Percentiles rank a stretch among this genome's conserved stretches.
Conservation (phyloP, 2,329 filamentous ascomycete genomes). For the Penicillium sp. region DNA sequence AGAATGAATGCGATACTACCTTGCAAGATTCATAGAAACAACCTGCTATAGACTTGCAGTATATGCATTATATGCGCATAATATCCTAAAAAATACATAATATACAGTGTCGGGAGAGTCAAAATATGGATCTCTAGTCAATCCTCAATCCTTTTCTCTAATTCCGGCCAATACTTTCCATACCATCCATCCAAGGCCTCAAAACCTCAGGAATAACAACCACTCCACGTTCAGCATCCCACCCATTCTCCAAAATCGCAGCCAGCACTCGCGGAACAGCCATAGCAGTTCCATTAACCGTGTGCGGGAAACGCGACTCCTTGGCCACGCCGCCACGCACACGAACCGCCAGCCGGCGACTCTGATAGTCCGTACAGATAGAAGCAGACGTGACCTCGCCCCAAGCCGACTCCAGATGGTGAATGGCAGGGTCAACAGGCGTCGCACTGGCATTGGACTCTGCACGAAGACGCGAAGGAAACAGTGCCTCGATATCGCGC, state of each 20-base stretch:
- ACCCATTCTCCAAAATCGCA: conserved; percentile 85
- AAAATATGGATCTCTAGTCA: neutral
- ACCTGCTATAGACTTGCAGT: neutral
- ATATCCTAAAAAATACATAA: neutral
- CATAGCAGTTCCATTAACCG: conserved; percentile 89
- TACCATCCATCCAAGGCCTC: conserved; percentile 78
- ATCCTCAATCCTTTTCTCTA: neutral
- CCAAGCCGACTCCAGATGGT: conserved; percentile 65
- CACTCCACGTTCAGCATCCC: conserved; percentile 66
- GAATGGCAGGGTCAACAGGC: conserved; percentile 1
- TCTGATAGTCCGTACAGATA: conserved; percentile 94
- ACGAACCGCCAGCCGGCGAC: conserved; percentile 73
- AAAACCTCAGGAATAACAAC: conserved; percentile 78
- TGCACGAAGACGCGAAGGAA: conserved; percentile 68
- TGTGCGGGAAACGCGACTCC: conserved; percentile 73
- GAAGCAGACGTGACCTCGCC: conserved; percentile 90
- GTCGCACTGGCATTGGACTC: neutral
- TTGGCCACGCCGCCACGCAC: conserved; percentile 53
- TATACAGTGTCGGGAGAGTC: neutral
- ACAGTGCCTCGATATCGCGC: conserved; percentile 89
- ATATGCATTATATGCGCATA: neutral
- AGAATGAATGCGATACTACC: neutral
- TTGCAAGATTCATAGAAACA: neutral
- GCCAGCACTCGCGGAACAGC: conserved; percentile 88
- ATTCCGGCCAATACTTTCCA: conserved; percentile 58